Conservation (phyloP, 768 basidiomycete genomes). For the Phlebiopsis gigantea region DNA sequence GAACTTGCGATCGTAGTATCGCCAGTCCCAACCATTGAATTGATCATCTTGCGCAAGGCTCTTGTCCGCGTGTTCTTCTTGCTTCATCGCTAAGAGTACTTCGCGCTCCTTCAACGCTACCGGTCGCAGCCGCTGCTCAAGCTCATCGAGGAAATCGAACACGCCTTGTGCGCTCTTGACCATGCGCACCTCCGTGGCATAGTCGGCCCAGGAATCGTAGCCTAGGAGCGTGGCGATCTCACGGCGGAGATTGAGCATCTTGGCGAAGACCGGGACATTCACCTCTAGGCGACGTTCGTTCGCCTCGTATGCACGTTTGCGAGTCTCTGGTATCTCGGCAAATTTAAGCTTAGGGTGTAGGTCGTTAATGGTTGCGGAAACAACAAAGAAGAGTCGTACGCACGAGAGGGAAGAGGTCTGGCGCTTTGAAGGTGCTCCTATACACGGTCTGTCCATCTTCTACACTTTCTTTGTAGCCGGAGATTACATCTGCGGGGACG, state of each 20-base stretch:
- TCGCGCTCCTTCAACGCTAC: constrained; percentile 60
- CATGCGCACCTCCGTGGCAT: constrained; percentile 80
- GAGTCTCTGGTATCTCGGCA: constrained; percentile 63
- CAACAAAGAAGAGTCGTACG: too few relatives aligned
- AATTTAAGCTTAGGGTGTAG: constrained; percentile 91
- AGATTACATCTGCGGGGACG: constrained; percentile 73
- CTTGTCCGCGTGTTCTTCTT: constrained; percentile 57
- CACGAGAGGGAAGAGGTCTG: constrained; percentile 76
- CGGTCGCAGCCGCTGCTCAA: constrained; percentile 65
- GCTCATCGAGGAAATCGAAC: constrained; percentile 71
- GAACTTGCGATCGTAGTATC: constrained; percentile 61
- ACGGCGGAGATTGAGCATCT: constrained; percentile 57
- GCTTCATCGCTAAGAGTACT: constrained; percentile 43
- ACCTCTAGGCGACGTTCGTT: constrained; percentile 60
- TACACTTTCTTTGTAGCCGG: constrained; percentile 68
- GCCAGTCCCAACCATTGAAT: constrained; percentile 40
- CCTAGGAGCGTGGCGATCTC: constrained; percentile 60
- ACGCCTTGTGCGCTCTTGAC: constrained; percentile 66
- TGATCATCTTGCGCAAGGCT: constrained; percentile 60
- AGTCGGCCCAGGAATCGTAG: constrained; percentile 80
- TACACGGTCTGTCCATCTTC: constrained; percentile 55
- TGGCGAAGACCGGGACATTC: constrained; percentile 60
- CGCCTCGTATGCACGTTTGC: constrained; percentile 56
- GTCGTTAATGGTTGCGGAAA: too few relatives aligned
- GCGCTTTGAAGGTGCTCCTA: constrained; percentile 76